A percentile compares a stretch with the other conserved stretches of the same genome.
phyloP scores from a whole-genome alignment of 352 stramenopile species.

The Globisporangium mamillatum region DNA sequence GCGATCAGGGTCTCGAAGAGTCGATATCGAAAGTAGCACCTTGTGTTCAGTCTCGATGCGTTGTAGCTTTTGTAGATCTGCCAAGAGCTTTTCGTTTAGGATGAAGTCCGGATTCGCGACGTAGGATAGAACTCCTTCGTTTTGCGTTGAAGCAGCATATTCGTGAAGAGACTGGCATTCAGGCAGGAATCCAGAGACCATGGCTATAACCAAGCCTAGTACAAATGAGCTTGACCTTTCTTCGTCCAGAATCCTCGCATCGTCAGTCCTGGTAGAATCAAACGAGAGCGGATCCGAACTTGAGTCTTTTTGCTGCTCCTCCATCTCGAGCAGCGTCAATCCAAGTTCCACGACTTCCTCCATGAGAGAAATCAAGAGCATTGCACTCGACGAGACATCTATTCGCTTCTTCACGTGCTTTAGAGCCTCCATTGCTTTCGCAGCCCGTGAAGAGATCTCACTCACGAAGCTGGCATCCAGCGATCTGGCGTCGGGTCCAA shows the following conservation, averaged over 20 bases:
- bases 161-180: slow-evolving; percentile 28
- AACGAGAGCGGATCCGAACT: neutral
- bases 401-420: slow-evolving; percentile 39
- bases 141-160: slow-evolving; percentile 18
- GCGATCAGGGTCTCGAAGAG: slow-evolving; percentile 38
- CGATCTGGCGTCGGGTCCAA: neutral
- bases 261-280: neutral
- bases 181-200: slow-evolving; percentile 29
- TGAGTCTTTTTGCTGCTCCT: slow-evolving; percentile 20
- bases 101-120: slow-evolving; percentile 27
- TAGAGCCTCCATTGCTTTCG: slow-evolving; percentile 32
- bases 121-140: slow-evolving; percentile 21
- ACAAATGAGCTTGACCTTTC: slow-evolving; percentile 22
- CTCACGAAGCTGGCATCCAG: neutral
- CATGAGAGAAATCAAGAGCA: slow-evolving; percentile 39
- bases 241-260: neutral
- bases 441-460: slow-evolving; percentile 16
- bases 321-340: slow-evolving; percentile 41
- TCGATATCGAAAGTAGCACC: slow-evolving; percentile 53
- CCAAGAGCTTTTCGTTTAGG: slow-evolving; percentile 27
- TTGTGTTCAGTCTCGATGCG: slow-evolving; percentile 47
- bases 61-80: slow-evolving; percentile 44
- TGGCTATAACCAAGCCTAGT: slow-evolving; percentile 33
- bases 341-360: slow-evolving; percentile 56
- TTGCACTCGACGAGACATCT: slow-evolving; percentile 17